Evolutionary conservation across 345 rosid species (phyloP).

Genomic region (Streptanthus diversifolius): DNA sequence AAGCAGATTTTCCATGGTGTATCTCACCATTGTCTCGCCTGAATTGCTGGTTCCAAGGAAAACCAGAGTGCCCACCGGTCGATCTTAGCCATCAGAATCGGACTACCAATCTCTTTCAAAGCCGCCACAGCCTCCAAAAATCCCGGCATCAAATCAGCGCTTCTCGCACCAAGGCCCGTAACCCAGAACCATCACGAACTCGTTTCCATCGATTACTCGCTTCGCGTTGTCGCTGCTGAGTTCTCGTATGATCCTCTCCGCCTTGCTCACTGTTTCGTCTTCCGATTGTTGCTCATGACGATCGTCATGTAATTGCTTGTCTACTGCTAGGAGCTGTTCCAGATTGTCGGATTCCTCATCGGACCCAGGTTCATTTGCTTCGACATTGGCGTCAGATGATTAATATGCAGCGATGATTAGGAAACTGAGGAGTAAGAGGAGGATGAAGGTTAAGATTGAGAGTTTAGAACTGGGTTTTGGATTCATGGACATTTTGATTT

Average conservation of each 20-base stretch:
- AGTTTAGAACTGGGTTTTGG: constrained; percentile 45
- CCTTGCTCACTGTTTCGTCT: constrained; percentile 68
- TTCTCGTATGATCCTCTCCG: constrained; percentile 75
- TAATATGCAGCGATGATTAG: constrained; percentile 4
- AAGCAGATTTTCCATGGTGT: constrained; percentile 73
- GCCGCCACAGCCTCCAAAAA: constrained; percentile 76
- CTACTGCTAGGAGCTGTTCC: constrained; percentile 61
- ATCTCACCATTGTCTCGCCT: constrained; percentile 54
- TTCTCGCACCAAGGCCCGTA: constrained; percentile 89
- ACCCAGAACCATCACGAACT: constrained; percentile 70
- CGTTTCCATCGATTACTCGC: constrained; percentile 48
- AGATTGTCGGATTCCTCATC: constrained; percentile 40
- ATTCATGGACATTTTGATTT: neutral
- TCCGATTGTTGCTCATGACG: constrained; percentile 46
- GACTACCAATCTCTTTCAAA: constrained; percentile 59
- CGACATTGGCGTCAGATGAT: constrained; percentile 12
- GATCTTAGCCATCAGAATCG: constrained; percentile 72
- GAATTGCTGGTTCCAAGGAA: constrained; percentile 54
- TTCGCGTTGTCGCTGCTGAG: constrained; percentile 52
- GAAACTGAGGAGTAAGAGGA: constrained; percentile 40
- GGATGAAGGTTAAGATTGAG: constrained; percentile 38
- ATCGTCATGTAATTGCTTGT: constrained; percentile 47
- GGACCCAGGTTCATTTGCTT: constrained; percentile 15
- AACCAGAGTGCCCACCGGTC: constrained; percentile 82
- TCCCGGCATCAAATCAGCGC: constrained; percentile 91